Conservation (phyloP, 2,329 filamentous ascomycete species). For the Cladosporium sp. region DNA sequence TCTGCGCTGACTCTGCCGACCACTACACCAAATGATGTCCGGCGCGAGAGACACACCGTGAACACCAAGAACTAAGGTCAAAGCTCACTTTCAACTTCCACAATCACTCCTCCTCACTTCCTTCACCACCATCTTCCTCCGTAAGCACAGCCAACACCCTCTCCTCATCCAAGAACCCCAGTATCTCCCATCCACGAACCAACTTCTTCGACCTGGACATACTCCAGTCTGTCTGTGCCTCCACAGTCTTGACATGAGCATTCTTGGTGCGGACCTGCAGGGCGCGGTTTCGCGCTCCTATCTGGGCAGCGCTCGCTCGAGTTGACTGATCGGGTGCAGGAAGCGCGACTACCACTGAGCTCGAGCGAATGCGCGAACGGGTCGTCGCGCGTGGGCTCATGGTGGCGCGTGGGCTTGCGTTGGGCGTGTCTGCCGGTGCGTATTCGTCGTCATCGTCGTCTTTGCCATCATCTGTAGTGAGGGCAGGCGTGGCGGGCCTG, state of each 20-base stretch:
- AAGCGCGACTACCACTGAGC: background rate
- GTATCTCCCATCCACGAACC: slow-evolving; percentile 26
- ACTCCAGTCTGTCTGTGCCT: slow-evolving; percentile 21
- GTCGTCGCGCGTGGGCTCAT: background rate
- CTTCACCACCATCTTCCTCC: slow-evolving; percentile 13
- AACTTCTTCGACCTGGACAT: slow-evolving; percentile 23
- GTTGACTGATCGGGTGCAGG: background rate
- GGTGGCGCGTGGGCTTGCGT: background rate
- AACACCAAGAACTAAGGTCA: too few relatives aligned
- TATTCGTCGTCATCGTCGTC: background rate
- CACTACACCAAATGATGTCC: too few relatives aligned
- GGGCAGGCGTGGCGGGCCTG: background rate
- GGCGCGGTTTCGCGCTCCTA: background rate
- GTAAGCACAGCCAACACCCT: slow-evolving; percentile 24
- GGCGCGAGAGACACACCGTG: too few relatives aligned
- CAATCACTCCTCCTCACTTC: background rate
- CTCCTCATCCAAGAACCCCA: slow-evolving; percentile 30
- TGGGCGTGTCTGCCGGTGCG: background rate
- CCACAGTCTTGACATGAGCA: slow-evolving; percentile 26
- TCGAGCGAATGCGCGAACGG: background rate
- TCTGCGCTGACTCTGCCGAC: too few relatives aligned
- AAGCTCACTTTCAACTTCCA: background rate
- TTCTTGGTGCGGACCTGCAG: slow-evolving; percentile 11
- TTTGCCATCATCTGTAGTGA: background rate
- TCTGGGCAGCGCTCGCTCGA: background rate